phyloP scores from a whole-genome alignment of 805 yeast species.

The Wickerhamomyces sydowiorum region DNA sequence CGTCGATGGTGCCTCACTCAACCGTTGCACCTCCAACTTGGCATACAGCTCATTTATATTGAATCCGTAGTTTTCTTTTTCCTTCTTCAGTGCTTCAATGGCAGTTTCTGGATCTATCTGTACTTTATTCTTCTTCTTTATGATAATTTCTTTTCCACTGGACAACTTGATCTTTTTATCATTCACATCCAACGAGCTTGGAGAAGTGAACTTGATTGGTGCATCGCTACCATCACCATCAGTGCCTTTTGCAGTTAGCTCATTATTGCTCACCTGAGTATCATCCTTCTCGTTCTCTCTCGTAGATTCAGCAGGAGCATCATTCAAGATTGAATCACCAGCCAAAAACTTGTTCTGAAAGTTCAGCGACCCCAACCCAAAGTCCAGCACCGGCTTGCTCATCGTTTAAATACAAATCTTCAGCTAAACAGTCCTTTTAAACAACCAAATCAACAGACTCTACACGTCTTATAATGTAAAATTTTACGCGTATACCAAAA shows the following conservation, averaged over 20 bases:
- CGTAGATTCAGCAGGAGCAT: slow-evolving; percentile 1
- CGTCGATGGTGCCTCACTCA: slow-evolving; percentile 6
- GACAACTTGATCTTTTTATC: slow-evolving; percentile 12
- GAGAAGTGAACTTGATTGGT: neutral
- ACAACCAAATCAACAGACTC: too few relatives aligned
- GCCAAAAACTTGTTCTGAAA: slow-evolving; percentile 15
- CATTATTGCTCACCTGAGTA: neutral
- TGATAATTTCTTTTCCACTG: slow-evolving; percentile 8
- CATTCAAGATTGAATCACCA: neutral
- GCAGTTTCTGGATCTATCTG: neutral
- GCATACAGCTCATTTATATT: slow-evolving; percentile 30
- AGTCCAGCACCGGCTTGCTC: slow-evolving; percentile 16
- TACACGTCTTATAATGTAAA: too few relatives aligned
- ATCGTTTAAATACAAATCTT: slow-evolving; percentile 1
- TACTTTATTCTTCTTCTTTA: neutral
- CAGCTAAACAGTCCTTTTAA: too few relatives aligned
- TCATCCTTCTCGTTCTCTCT: neutral
- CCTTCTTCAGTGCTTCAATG: slow-evolving; percentile 5
- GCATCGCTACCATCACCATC: neutral
- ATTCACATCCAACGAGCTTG: slow-evolving; percentile 1
- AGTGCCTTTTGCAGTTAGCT: neutral
- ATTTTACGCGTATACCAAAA: too few relatives aligned
- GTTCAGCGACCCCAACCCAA: slow-evolving; percentile 14
- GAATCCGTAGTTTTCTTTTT: slow-evolving; percentile 32
- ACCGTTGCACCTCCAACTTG: slow-evolving; percentile 22